Evolutionary conservation across 257 asterid genomes (phyloP).

Genomic region (Jacaranda copaia): DNA sequence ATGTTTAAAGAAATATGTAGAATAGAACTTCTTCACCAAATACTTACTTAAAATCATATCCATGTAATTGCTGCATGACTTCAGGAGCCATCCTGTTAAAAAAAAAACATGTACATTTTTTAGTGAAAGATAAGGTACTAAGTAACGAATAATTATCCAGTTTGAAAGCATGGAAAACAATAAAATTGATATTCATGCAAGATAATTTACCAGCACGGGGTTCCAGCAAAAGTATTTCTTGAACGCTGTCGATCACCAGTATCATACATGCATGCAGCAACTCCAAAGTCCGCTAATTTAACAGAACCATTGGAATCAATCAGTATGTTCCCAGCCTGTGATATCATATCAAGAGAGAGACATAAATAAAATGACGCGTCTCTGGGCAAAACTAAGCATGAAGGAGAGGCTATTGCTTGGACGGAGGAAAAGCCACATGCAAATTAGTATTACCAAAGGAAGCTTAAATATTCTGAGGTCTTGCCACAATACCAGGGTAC

Average conservation of each 20-base stretch:
- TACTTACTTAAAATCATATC: slow-evolving; percentile 95
- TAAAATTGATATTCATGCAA: slow-evolving; percentile 11
- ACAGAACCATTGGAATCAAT: slow-evolving; percentile 76
- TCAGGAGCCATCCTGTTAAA: slow-evolving; percentile 96
- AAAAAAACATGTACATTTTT: slow-evolving; percentile 20
- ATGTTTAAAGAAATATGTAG: slow-evolving; percentile 24
- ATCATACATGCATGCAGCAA: slow-evolving; percentile 94
- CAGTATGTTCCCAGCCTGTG: slow-evolving; percentile 95
- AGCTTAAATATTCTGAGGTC: slow-evolving; percentile 22
- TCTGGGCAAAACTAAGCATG: slow-evolving; percentile 27
- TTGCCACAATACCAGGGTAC: slow-evolving; percentile 13
- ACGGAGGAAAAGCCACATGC: slow-evolving; percentile 8
- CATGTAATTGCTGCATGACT: slow-evolving; percentile 96
- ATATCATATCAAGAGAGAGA: slow-evolving; percentile 26
- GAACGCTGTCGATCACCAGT: slow-evolving; percentile 95
- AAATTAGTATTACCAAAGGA: slow-evolving; percentile 12
- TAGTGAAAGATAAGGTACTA: slow-evolving; percentile 21
- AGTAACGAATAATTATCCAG: slow-evolving; percentile 10
- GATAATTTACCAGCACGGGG: slow-evolving; percentile 89
- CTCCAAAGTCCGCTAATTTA: slow-evolving; percentile 95
- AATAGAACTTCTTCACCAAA: slow-evolving; percentile 24
- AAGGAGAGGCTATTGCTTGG: slow-evolving; percentile 3
- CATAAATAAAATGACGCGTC: slow-evolving; percentile 18
- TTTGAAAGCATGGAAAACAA: neutral
- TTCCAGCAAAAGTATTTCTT: slow-evolving; percentile 95